Conservation (phyloP, 352 stramenopile species). For the Phytophthora sansomeana region DNA sequence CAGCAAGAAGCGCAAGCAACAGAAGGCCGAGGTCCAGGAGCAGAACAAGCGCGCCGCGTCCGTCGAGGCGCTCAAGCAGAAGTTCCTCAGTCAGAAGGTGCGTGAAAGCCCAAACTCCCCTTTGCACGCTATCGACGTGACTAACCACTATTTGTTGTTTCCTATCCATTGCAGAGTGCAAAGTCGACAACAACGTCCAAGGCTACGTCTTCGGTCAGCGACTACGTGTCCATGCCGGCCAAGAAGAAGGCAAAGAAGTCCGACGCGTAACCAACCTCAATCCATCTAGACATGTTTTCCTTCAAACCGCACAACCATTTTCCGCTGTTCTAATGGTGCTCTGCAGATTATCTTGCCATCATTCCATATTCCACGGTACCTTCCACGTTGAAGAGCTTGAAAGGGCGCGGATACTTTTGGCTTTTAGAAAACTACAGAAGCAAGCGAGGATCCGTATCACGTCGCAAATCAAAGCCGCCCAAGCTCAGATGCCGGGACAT, state of each 20-base stretch:
- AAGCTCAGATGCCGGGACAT: slow-evolving; percentile 15
- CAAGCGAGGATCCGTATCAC: slow-evolving; percentile 22
- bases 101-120: slow-evolving; percentile 3
- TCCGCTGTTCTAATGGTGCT: neutral
- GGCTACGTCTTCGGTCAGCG: slow-evolving; percentile 51
- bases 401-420: slow-evolving; percentile 35
- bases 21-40: slow-evolving; percentile 51
- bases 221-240: slow-evolving; percentile 71
- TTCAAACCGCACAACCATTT: slow-evolving; percentile 1
- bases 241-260: slow-evolving; percentile 60
- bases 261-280: slow-evolving; percentile 40
- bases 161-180: slow-evolving; percentile 32
- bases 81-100: slow-evolving; percentile 84
- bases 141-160: slow-evolving; percentile 19
- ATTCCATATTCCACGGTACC: slow-evolving; percentile 30
- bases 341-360: neutral
- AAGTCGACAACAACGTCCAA: slow-evolving; percentile 47
- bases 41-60: slow-evolving; percentile 62
- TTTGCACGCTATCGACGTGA: neutral
- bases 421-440: slow-evolving; percentile 18
- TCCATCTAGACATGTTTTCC: slow-evolving; percentile 17
- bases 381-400: slow-evolving; percentile 27
- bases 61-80: slow-evolving; percentile 81
- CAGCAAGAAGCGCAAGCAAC: slow-evolving; percentile 83
- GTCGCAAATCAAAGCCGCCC: slow-evolving; percentile 32